Conservation (phyloP, 768 basidiomycete species). For the Lentinula sp. region DNA sequence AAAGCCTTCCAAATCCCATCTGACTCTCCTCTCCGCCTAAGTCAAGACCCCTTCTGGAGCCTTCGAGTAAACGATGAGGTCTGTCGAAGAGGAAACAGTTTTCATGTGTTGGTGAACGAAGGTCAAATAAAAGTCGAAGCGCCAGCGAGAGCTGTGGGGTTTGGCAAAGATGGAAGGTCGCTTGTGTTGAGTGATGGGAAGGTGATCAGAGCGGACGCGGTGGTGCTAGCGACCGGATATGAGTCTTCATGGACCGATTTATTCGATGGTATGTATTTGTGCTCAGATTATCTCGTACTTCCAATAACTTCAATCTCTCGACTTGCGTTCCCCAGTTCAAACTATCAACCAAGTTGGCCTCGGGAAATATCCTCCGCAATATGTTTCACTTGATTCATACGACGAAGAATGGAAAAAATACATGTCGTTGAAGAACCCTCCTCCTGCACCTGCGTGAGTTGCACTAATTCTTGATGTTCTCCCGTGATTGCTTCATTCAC, state of each 20-base stretch:
- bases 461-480: not conserved
- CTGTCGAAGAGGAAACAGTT: slow-evolving; percentile 34
- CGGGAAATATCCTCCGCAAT: slow-evolving; percentile 10
- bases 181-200: slow-evolving; percentile 38
- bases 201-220: slow-evolving; percentile 33
- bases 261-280: slow-evolving; percentile 21
- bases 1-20: slow-evolving; percentile 27
- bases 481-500: not conserved
- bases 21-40: slow-evolving; percentile 43
- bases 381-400: not conserved
- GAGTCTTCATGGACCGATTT: slow-evolving; percentile 47
- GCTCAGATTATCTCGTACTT: too few species aligned
- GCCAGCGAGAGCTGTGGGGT: slow-evolving; percentile 35
- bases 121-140: slow-evolving; percentile 45
- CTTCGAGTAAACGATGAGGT: slow-evolving; percentile 8
- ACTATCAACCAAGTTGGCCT: slow-evolving; percentile 14
- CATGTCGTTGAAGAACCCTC: slow-evolving; percentile 34
- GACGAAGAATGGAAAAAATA: slow-evolving; percentile 30
- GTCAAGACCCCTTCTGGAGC: slow-evolving; percentile 8
- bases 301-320: too few species aligned
- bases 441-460: slow-evolving; percentile 11
- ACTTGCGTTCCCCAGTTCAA: slow-evolving; percentile 16
- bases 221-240: slow-evolving; percentile 58
- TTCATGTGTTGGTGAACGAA: slow-evolving; percentile 40
- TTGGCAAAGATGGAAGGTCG: slow-evolving; percentile 25